A percentile compares a stretch with the other conserved stretches of the same genome.
Conservation (phyloP, 305 asterid genomes). For the Andrographis paniculata region DNA sequence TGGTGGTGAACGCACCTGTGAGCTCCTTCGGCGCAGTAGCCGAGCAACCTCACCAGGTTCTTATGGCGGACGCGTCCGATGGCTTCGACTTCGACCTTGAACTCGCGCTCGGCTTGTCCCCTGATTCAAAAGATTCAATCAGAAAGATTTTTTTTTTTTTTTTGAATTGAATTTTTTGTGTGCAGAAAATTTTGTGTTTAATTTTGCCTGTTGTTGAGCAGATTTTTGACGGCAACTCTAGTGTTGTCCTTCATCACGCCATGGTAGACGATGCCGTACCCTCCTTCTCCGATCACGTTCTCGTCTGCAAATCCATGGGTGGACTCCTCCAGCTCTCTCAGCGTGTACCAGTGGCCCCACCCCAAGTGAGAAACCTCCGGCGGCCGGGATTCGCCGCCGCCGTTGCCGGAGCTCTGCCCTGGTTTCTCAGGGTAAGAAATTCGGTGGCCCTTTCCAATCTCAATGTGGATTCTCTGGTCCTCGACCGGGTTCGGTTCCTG, state of each 20-base stretch:
- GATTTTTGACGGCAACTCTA: slow-evolving; percentile 74
- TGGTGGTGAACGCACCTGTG: slow-evolving; percentile 47
- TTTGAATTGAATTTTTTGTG: no score
- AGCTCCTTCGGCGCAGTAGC: slow-evolving; percentile 91
- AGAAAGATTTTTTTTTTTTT: no score
- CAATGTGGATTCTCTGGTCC: slow-evolving; percentile 42
- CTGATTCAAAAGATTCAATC: slow-evolving; percentile 23
- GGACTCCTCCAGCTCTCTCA: slow-evolving; percentile 76
- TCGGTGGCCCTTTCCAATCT: slow-evolving; percentile 56
- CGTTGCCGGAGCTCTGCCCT: slow-evolving; percentile 30
- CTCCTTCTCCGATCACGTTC: slow-evolving; percentile 94
- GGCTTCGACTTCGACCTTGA: slow-evolving; percentile 95
- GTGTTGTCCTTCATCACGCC: slow-evolving; percentile 57
- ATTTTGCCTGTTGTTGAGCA: slow-evolving; percentile 71
- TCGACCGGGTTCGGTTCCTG: slow-evolving; percentile 38
- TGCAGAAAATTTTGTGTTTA: background rate
- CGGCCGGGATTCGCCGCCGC: slow-evolving; percentile 37
- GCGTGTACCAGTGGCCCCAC: slow-evolving; percentile 95
- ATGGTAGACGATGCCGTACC: slow-evolving; percentile 80
- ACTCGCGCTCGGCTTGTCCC: slow-evolving; percentile 95
- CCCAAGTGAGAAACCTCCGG: slow-evolving; percentile 91
- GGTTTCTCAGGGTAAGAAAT: slow-evolving; percentile 42
- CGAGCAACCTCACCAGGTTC: slow-evolving; percentile 87
- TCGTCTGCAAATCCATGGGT: slow-evolving; percentile 66
- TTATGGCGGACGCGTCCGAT: slow-evolving; percentile 89